Evolutionary conservation across 768 basidiomycete species (phyloP), one percentile per base, ranked within the genome.

Genomic region (Mycena kentingensis): DNA sequence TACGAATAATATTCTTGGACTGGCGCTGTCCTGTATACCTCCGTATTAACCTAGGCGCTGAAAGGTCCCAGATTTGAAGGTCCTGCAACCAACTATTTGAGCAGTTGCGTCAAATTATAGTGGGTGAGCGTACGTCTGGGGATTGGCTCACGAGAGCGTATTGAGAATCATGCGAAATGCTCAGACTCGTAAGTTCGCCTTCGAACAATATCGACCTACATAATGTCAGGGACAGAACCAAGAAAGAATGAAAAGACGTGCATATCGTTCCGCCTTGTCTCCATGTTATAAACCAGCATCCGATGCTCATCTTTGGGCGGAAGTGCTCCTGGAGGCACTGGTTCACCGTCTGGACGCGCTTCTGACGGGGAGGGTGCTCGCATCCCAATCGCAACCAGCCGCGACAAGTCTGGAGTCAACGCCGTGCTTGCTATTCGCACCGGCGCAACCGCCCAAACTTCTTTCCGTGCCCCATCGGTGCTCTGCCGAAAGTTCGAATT

Each of bases 11-110:
- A 68, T 93, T 90, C 25, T 81, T 78, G 2, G 84, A 83, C 67
- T 96, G 93, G 26, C 79, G 80, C 57, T 97, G 95, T 7, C 94
- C 97, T 3, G 83, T 82, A 65, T 88, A 96, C 70, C 85, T 93
- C 54, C 88, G 85, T 22, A 86, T 78, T 51, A 90, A 75, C 46
- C 81, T 81, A 22, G 81, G 82, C 24, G 83, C 77, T 24, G 80
- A 74, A 47, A 98, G 77, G 65, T 93, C 86, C 86, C 91, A 92
- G 55, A 97, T 71, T 58, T 91, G 87, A 36, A 98, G 82, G 69
- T 97, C 95, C 95, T 98, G 63, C 34, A 52, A 58, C 59, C 46
- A 58, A 50, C 54, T 43, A 38, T 52, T 24, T 51, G 52, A 58
- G 50, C 49, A 34, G 38, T 46, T 38, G 21, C 39, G 48, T 24